These are phyloP conservation scores for Epichloe scottii DNA, from an alignment of 2,329 filamentous ascomycete genomes.

Conservation along the genomic window DNA sequence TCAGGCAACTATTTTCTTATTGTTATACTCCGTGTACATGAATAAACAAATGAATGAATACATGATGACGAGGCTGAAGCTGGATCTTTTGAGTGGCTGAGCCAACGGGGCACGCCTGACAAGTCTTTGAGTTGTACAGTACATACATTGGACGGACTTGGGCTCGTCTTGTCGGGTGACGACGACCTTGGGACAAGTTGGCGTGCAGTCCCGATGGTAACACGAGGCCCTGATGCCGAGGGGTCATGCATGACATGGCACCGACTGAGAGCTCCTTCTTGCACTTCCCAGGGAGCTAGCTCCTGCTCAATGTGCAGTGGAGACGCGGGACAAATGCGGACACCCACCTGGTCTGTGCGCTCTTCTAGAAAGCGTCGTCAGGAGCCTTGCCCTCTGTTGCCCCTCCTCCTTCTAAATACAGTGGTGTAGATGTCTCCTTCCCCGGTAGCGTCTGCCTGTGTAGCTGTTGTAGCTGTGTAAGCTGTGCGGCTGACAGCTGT, in stretches of 20 bases:
- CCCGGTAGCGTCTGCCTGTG: neutral
- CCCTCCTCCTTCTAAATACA: neutral
- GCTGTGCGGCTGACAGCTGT: no score
- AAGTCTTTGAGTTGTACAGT: no score
- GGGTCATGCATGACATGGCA: neutral
- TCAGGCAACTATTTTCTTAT: no score
- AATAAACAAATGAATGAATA: no score
- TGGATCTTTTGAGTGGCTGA: no score
- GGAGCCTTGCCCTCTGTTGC: conserved; percentile 4
- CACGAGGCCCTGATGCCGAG: neutral
- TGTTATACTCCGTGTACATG: no score
- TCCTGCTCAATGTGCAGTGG: neutral
- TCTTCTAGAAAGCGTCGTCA: conserved; percentile 17
- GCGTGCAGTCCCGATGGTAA: neutral
- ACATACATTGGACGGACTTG: no score
- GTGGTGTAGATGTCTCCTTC: neutral
- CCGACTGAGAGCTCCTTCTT: neutral
- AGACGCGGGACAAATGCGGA: conserved; percentile 5
- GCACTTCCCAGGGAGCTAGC: neutral
- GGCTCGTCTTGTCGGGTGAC: no score
- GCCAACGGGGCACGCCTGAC: no score
- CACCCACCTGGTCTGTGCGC: conserved; percentile 10
- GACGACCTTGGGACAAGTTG: neutral
- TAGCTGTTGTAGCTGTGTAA: no score
- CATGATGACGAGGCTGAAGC: no score